Percentiles rank a stretch among this genome's conserved stretches.
Evolutionary conservation across 495 filamentous ascomycete genomes (phyloP).

Genomic region (Penicillium crystallinum): DNA sequence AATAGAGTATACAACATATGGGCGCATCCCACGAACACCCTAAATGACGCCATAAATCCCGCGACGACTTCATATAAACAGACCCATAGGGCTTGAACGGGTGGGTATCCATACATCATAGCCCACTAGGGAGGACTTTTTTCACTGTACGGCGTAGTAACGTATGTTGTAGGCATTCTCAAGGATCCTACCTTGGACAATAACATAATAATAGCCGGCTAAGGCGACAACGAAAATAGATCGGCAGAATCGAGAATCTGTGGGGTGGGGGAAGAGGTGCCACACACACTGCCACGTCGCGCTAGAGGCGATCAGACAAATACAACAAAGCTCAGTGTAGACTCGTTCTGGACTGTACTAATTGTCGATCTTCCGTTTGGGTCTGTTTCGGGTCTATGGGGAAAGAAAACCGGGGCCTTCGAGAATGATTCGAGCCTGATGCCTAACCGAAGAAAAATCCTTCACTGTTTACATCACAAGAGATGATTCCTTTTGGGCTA

Average conservation of each 20-base stretch:
- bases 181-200: too few relatives aligned
- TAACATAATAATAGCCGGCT: not conserved
- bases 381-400: conserved; percentile 18
- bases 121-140: not conserved
- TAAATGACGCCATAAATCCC: conserved; percentile 6
- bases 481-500: not conserved
- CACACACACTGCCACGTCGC: not conserved
- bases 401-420: conserved; percentile 1
- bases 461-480: not conserved
- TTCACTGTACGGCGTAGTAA: not conserved
- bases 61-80: not conserved
- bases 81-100: not conserved
- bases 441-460: not conserved
- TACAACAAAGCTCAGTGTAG: not conserved
- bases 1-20: too few relatives aligned
- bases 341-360: conserved; percentile 1
- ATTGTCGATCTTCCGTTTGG: conserved; percentile 17
- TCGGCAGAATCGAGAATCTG: not conserved
- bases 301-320: not conserved
- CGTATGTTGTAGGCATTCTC: not conserved
- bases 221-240: not conserved
- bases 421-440: not conserved
- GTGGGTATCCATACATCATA: conserved; percentile 1
- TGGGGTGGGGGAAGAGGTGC: not conserved
- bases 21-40: too few relatives aligned